Conservation (phyloP, 192 early-diverging fungal species). For the Funneliformis mosseae region DNA sequence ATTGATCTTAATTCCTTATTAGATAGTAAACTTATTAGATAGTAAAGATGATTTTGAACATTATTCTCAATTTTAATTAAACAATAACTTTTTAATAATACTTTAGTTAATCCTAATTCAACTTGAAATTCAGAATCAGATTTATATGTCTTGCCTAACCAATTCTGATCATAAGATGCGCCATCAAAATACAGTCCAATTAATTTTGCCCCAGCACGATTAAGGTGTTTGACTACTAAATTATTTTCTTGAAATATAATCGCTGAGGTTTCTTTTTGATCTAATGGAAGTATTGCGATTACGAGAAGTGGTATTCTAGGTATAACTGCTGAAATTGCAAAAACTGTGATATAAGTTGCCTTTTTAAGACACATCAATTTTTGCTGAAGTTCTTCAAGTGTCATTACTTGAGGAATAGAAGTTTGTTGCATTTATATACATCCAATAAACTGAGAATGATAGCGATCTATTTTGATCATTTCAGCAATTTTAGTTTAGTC, state of each 20-base stretch:
- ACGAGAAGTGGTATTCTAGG: not conserved
- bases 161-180: not conserved
- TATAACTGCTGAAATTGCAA: slow-evolving; percentile 12
- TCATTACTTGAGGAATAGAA: not conserved
- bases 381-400: not conserved
- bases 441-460: not conserved
- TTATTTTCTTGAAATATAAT: slow-evolving; percentile 4
- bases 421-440: not conserved
- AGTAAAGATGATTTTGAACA: too few species aligned
- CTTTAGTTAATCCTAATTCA: not conserved
- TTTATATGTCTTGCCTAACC: not conserved
- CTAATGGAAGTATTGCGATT: not conserved
- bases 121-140: not conserved
- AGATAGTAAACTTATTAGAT: too few species aligned
- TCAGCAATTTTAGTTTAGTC: slow-evolving; percentile 8
- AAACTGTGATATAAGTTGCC: not conserved
- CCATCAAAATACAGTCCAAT: slow-evolving; percentile 1
- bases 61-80: too few species aligned
- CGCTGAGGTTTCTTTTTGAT: slow-evolving; percentile 20
- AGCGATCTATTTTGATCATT: not conserved
- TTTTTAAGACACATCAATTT: not conserved
- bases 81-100: too few species aligned
- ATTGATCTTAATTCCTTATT: not conserved
- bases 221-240: not conserved
- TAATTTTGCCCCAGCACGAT: not conserved